Percentiles rank a stretch among this genome's conserved stretches.
phyloP scores from a whole-genome alignment of 148 eudicot species.

The Camellia lanceoleosa region DNA sequence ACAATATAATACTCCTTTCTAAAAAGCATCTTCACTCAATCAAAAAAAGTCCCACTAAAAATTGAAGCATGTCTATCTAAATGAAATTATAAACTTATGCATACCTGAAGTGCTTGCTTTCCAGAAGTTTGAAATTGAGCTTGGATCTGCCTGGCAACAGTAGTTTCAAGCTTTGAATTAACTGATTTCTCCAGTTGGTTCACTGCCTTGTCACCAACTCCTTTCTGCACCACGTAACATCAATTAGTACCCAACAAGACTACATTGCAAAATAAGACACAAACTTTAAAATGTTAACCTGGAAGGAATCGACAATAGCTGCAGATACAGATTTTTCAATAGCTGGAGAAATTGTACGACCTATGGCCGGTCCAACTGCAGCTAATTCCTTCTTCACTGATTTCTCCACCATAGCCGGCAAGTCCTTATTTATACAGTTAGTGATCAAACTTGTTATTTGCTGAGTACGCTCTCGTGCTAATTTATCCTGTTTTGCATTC shows the following conservation, averaged over 20 bases:
- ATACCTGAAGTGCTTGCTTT: constrained; percentile 92
- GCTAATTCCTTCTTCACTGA: constrained; percentile 73
- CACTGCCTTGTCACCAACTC: constrained; percentile 85
- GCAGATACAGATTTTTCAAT: constrained; percentile 71
- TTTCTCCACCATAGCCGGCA: constrained; percentile 61
- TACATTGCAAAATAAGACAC: background rate
- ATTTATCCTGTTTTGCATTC: constrained; percentile 66
- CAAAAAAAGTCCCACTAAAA: background rate
- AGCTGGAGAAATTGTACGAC: constrained; percentile 64
- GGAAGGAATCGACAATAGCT: constrained; percentile 72
- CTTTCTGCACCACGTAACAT: constrained; percentile 54
- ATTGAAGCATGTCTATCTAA: background rate
- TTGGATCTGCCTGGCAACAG: constrained; percentile 81
- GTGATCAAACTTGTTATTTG: constrained; percentile 53
- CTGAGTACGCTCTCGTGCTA: constrained; percentile 60
- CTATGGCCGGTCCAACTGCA: constrained; percentile 62
- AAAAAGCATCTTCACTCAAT: too few relatives aligned
- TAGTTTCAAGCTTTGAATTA: constrained; percentile 71
- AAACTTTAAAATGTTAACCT: constrained; percentile 45
- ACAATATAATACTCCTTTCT: too few relatives aligned
- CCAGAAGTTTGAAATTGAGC: constrained; percentile 89
- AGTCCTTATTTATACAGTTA: constrained; percentile 62
- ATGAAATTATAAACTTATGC: background rate
- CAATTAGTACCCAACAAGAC: constrained; percentile 10
- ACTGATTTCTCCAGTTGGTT: constrained; percentile 80